phyloP scores from a whole-genome alignment of 805 yeast genomes.

The Zygosaccharomyces bisporus region DNA sequence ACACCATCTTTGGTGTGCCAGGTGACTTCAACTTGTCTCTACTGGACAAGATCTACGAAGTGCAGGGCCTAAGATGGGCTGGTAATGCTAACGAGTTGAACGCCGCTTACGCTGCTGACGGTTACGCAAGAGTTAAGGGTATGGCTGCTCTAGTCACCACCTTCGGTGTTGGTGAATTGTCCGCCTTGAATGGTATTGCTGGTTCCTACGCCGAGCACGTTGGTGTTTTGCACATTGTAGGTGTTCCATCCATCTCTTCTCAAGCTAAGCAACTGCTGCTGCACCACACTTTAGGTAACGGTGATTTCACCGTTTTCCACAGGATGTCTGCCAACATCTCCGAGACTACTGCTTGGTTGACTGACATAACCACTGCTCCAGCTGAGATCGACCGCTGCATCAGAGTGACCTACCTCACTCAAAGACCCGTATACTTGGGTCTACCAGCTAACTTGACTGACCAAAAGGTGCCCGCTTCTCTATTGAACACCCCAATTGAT shows the following conservation, averaged over 20 bases:
- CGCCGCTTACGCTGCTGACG: constrained; percentile 82
- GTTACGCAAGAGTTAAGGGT: constrained; percentile 79
- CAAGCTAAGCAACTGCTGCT: constrained; percentile 68
- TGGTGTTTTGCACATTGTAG: constrained; percentile 79
- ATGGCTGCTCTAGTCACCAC: constrained; percentile 74
- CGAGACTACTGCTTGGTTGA: constrained; percentile 59
- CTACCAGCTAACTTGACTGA: constrained; percentile 80
- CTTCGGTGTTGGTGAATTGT: constrained; percentile 86
- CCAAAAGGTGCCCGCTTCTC: constrained; percentile 50
- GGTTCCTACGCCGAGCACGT: constrained; percentile 90
- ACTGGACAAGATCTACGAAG: constrained; percentile 43
- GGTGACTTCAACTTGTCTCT: constrained; percentile 1
- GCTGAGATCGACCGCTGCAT: constrained; percentile 69
- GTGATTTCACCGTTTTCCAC: constrained; percentile 74
- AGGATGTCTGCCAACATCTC: constrained; percentile 74
- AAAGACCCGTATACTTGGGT: constrained; percentile 80
- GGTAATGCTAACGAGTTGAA: constrained; percentile 89
- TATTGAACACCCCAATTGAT: constrained; percentile 63
- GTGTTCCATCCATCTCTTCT: constrained; percentile 75
- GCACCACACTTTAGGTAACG: constrained; percentile 83
- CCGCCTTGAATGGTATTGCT: constrained; percentile 81
- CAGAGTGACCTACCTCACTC: constrained; percentile 63
- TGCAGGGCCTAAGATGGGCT: constrained; percentile 77
- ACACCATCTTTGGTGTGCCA: constrained; percentile 64
- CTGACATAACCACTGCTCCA: constrained; percentile 63